These are phyloP conservation scores for Saccharomyces hybrid DNA, from an alignment of 1,139 yeast genomes.

Conservation along the genomic window DNA sequence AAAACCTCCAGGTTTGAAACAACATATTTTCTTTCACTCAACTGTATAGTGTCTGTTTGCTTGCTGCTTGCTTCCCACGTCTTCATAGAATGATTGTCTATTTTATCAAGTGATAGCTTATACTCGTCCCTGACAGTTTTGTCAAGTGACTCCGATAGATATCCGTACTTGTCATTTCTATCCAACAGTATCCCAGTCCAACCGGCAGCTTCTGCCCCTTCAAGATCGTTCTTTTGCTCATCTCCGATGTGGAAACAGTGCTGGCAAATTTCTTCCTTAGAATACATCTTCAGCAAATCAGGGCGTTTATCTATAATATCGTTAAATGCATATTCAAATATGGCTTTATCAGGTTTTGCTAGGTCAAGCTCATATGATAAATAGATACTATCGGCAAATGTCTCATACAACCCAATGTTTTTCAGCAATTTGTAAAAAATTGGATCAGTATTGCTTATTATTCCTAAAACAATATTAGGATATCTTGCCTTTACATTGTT, in stretches of 20 bases:
- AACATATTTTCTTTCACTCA: slow-evolving; percentile 16
- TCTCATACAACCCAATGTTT: slow-evolving; percentile 37
- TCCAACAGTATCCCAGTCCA: slow-evolving; percentile 55
- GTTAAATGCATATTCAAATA: slow-evolving; percentile 39
- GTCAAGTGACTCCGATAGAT: slow-evolving; percentile 8
- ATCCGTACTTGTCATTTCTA: slow-evolving; percentile 32
- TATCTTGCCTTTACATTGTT: slow-evolving; percentile 30
- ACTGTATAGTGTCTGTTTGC: slow-evolving; percentile 16
- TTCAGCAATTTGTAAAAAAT: slow-evolving; percentile 39
- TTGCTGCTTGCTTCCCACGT: slow-evolving; percentile 17
- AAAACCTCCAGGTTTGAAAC: slow-evolving; percentile 20
- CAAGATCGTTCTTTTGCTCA: slow-evolving; percentile 44
- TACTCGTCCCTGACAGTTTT: slow-evolving; percentile 13
- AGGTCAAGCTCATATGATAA: slow-evolving; percentile 49
- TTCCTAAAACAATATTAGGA: slow-evolving; percentile 36
- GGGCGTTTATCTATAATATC: slow-evolving; percentile 23
- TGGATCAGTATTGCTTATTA: slow-evolving; percentile 56
- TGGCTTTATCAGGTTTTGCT: slow-evolving; percentile 43
- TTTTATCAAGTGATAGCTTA: slow-evolving; percentile 21
- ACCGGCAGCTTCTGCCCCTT: slow-evolving; percentile 47
- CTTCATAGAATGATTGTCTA: slow-evolving; percentile 17
- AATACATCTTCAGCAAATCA: slow-evolving; percentile 6
- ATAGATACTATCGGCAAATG: slow-evolving; percentile 36
- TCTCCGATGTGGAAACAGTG: slow-evolving; percentile 64
- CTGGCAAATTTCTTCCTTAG: slow-evolving; percentile 18